These are phyloP conservation scores for Eudorina sp. DNA, from an alignment of 139 green algal species.

Conservation along the genomic window DNA sequence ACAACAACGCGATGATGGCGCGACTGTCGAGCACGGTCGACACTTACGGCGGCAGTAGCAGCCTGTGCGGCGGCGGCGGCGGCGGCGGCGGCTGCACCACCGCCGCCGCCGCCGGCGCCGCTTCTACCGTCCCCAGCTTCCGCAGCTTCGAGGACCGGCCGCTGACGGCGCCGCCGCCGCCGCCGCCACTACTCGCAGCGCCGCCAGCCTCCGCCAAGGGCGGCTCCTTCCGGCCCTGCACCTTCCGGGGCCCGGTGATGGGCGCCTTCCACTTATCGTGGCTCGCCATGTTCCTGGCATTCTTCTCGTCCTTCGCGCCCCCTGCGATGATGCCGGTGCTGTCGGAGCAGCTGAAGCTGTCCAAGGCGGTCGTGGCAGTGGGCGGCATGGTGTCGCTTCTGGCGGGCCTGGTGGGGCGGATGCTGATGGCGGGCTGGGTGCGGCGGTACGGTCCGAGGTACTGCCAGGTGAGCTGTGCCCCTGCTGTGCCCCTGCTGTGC, in stretches of 20 bases:
- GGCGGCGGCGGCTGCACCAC: background rate
- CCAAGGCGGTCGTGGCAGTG: background rate
- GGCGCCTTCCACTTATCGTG: constrained; percentile 58
- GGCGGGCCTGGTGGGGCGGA: constrained; percentile 67
- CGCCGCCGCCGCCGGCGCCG: background rate
- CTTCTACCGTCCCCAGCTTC: background rate
- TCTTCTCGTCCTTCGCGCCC: constrained; percentile 77
- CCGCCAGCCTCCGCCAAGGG: background rate
- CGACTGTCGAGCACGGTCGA: too few species aligned
- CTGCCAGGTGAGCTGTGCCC: constrained; percentile 17
- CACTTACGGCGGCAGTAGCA: background rate
- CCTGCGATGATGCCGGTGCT: constrained; percentile 72
- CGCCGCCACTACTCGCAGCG: too few species aligned
- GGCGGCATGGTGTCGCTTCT: constrained; percentile 69
- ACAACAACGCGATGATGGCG: too few species aligned
- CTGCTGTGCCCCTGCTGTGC: too few species aligned
- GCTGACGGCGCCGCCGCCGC: too few species aligned
- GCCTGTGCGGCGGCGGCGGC: background rate
- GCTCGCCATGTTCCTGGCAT: constrained; percentile 72
- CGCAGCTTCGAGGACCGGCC: background rate
- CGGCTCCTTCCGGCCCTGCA: background rate
- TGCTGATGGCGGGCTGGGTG: constrained; percentile 71
- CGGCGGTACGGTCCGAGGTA: constrained; percentile 28
- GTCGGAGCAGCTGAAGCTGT: background rate
- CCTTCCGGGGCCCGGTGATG: background rate